Percentiles rank a stretch among this genome's conserved stretches.
phyloP scores from a whole-genome alignment of 306 rosid species.

The Prunus campanulata region DNA sequence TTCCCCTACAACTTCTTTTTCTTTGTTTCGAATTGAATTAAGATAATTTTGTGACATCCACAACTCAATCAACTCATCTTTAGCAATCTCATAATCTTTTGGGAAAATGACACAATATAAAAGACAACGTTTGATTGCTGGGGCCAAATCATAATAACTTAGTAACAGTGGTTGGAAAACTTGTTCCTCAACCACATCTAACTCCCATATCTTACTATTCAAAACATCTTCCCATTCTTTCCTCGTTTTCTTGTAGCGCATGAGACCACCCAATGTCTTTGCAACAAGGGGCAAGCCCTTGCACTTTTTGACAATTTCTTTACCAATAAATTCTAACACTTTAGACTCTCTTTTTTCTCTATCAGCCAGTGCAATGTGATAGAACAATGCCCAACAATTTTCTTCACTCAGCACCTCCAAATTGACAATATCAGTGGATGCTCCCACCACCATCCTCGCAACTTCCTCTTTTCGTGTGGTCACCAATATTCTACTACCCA shows the following conservation, averaged over 20 bases:
- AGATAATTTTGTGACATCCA: background rate
- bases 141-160: conserved; percentile 16
- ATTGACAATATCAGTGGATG: background rate
- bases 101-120: background rate
- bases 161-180: conserved; percentile 5
- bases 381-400: conserved; percentile 4
- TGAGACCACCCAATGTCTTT: conserved; percentile 9
- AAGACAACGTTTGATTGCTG: background rate
- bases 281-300: conserved; percentile 21
- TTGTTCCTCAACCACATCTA: background rate
- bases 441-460: conserved; percentile 13
- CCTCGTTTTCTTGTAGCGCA: background rate
- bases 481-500: conserved; percentile 15
- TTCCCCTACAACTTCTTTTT: background rate
- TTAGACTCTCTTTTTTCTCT: background rate
- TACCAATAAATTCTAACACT: background rate
- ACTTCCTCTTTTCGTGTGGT: conserved; percentile 10
- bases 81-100: background rate
- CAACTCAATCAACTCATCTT: background rate
- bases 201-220: conserved; percentile 3
- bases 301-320: conserved; percentile 11
- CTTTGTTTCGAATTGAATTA: background rate
- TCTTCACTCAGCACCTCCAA: background rate
- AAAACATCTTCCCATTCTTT: conserved; percentile 4
- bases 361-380: background rate